Conservation (phyloP, 2,329 filamentous ascomycete species). For the Trichoderma harzianum region DNA sequence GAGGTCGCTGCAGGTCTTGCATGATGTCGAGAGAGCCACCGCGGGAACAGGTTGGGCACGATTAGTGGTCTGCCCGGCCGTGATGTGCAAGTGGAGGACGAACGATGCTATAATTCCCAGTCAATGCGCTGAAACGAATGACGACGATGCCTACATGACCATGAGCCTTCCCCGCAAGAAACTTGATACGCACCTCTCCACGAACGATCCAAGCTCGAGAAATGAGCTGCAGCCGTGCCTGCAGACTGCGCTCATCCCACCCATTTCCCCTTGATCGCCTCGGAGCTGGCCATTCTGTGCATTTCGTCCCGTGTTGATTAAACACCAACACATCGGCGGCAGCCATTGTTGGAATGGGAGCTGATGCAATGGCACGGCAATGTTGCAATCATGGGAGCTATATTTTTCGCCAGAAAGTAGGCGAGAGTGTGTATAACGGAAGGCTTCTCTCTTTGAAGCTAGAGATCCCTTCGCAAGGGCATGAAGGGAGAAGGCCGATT, state of each 20-base stretch:
- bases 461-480: background rate
- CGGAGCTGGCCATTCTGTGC: background rate
- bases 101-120: slow-evolving; percentile 1
- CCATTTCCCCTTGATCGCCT: slow-evolving; percentile 21
- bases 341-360: slow-evolving; percentile 17
- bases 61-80: slow-evolving; percentile 23
- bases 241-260: slow-evolving; percentile 29
- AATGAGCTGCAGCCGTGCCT: slow-evolving; percentile 30
- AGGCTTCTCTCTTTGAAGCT: background rate
- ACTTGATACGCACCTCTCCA: slow-evolving; percentile 22
- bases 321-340: slow-evolving; percentile 14
- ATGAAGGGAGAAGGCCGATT: slow-evolving; percentile 1
- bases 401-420: background rate
- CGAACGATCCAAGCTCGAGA: slow-evolving; percentile 33
- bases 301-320: background rate
- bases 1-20: slow-evolving; percentile 25
- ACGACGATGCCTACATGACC: background rate
- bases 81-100: background rate
- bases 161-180: background rate
- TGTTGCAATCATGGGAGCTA: slow-evolving; percentile 17
- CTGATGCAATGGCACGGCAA: slow-evolving; percentile 1
- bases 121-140: background rate
- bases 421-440: background rate
- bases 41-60: slow-evolving; percentile 30
- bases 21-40: slow-evolving; percentile 34